A percentile compares a stretch with the other conserved stretches of the same genome.
Evolutionary conservation across 345 rosid genomes (phyloP).

Genomic region (Ailanthus altissimus): DNA sequence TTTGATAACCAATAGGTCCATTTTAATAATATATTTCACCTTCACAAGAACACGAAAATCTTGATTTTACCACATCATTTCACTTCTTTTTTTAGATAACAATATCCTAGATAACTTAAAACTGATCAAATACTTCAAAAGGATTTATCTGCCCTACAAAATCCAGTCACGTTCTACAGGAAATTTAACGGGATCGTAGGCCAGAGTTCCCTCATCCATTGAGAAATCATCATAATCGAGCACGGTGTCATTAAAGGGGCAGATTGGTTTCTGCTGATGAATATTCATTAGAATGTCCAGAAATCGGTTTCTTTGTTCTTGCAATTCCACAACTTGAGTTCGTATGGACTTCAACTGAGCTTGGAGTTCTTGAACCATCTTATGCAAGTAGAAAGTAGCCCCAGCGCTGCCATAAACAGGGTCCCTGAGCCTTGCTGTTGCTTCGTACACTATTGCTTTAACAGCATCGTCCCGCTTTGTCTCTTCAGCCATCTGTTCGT

Average conservation of each 20-base stretch:
- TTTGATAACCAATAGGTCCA: neutral
- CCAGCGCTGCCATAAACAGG: conserved; percentile 37
- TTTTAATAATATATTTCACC: neutral
- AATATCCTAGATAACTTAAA: neutral
- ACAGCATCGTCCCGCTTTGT: conserved; percentile 38
- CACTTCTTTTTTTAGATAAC: too few species aligned
- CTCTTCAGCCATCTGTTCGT: conserved; percentile 37
- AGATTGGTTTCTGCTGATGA: conserved; percentile 17
- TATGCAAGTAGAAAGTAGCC: conserved; percentile 30
- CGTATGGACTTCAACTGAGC: conserved; percentile 16
- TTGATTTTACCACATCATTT: neutral
- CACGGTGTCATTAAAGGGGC: neutral
- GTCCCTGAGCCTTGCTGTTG: conserved; percentile 40
- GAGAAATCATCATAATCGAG: conserved; percentile 12
- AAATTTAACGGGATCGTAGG: conserved; percentile 22
- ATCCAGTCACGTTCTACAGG: conserved; percentile 28
- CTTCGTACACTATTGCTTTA: conserved; percentile 37
- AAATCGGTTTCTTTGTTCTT: conserved; percentile 29
- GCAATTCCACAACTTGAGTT: conserved; percentile 18
- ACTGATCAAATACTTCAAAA: neutral
- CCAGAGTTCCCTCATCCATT: conserved; percentile 9
- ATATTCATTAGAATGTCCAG: conserved; percentile 23
- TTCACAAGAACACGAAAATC: too few species aligned
- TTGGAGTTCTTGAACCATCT: conserved; percentile 31
- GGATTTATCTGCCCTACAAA: neutral